Percentiles rank a stretch among this genome's conserved stretches.
These are phyloP conservation scores for Solanum piurae DNA, from an alignment of 257 asterid genomes.

Conservation along the genomic window DNA sequence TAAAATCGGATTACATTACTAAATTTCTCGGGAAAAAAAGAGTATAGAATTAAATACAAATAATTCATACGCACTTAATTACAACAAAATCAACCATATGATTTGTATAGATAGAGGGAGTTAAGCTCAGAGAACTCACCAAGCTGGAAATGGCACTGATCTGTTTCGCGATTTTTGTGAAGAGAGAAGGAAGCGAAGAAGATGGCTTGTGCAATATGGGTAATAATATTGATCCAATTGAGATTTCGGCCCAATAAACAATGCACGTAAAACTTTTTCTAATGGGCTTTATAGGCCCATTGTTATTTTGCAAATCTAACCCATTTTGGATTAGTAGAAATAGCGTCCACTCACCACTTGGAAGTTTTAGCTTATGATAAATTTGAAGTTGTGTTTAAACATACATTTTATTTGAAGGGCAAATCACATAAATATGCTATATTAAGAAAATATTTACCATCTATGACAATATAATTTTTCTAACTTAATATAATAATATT, in stretches of 20 bases:
- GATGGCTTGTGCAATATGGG: not conserved
- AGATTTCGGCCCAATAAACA: not conserved
- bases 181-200: not conserved
- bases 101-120: not conserved
- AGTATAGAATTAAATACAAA: not conserved
- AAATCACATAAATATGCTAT: no score
- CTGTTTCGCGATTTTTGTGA: not conserved
- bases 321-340: not conserved
- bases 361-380: no score
- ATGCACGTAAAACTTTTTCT: not conserved
- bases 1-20: not conserved
- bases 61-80: not conserved
- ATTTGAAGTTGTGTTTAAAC: no score
- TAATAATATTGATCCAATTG: not conserved
- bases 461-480: no score
- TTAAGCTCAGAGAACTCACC: not conserved
- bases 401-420: no score
- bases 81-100: not conserved
- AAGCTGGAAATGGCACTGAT: not conserved
- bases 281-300: not conserved
- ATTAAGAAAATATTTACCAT: no score
- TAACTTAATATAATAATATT: no score
- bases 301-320: not conserved
- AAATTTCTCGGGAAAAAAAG: not conserved
- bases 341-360: not conserved